phyloP scores from a whole-genome alignment of 768 basidiomycete genomes.

The Mrakia frigida region DNA sequence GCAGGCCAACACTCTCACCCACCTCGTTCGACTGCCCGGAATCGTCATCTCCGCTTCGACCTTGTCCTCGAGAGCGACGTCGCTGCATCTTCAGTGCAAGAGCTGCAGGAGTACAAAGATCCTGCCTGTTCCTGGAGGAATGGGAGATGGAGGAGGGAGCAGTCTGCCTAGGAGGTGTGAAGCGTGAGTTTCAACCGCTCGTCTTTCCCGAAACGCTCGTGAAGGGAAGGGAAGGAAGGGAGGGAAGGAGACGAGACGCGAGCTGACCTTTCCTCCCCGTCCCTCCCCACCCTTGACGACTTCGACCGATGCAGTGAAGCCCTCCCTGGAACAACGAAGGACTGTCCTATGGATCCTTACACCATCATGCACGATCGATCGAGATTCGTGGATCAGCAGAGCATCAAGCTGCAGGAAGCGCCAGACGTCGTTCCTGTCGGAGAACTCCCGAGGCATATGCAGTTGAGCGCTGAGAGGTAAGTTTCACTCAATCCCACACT shows the following conservation, averaged over 20 bases:
- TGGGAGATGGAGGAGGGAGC: conserved; percentile 71
- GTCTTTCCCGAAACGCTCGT: background rate
- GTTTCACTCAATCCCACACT: background rate
- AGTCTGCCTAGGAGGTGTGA: conserved; percentile 81
- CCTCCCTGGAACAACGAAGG: conserved; percentile 77
- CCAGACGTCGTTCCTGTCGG: conserved; percentile 99
- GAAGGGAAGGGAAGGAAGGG: no score
- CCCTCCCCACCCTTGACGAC: background rate
- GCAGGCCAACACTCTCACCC: conserved; percentile 80
- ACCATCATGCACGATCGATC: conserved; percentile 92
- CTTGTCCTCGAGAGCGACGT: conserved; percentile 85
- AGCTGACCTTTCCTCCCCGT: background rate
- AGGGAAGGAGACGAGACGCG: background rate
- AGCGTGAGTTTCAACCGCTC: conserved; percentile 50
- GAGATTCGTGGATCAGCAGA: conserved; percentile 90
- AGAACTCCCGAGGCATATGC: conserved; percentile 91
- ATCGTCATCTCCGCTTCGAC: conserved; percentile 97
- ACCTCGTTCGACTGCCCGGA: conserved; percentile 91
- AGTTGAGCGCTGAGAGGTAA: conserved; percentile 76
- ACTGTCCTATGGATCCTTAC: conserved; percentile 94
- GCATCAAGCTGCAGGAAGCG: conserved; percentile 93
- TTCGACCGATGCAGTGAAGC: conserved; percentile 47
- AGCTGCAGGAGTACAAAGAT: conserved; percentile 75
- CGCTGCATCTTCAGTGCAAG: conserved; percentile 86
- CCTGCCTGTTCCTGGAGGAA: conserved; percentile 74